Evolutionary conservation across 2,329 filamentous ascomycete genomes (phyloP).

Genomic region (Ceratocystis cubensis): DNA sequence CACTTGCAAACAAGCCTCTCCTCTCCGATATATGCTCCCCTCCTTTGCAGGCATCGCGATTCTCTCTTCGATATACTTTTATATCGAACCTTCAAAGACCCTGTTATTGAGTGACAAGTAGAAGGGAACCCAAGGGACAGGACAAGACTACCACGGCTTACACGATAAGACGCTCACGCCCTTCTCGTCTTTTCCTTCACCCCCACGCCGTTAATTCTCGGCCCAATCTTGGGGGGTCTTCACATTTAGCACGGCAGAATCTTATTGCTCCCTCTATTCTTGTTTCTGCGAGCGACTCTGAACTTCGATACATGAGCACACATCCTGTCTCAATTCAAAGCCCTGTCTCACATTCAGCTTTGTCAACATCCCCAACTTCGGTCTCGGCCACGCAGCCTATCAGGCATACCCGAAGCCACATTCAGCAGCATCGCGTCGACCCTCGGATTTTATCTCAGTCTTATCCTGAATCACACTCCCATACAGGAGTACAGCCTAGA

Average conservation of each 20-base stretch:
- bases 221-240: background rate
- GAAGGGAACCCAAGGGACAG: background rate
- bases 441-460: background rate
- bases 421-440: background rate
- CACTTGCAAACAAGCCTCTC: background rate
- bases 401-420: background rate
- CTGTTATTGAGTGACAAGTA: background rate
- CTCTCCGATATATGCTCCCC: background rate
- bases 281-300: background rate
- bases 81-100: background rate
- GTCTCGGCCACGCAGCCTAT: background rate
- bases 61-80: background rate
- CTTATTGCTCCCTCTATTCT: background rate
- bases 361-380: background rate
- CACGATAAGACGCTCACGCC: constrained; percentile 13
- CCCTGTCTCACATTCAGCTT: background rate
- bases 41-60: background rate
- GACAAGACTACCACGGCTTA: background rate
- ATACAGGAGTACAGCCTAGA: background rate
- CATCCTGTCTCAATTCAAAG: background rate
- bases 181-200: background rate
- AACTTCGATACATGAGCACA: constrained; percentile 2
- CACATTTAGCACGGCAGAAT: background rate
- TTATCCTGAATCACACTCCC: background rate
- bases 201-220: background rate